Evolutionary conservation across 257 asterid species (phyloP), one percentile per base, ranked within the genome.

Genomic region (Marsdenia floribunda): DNA sequence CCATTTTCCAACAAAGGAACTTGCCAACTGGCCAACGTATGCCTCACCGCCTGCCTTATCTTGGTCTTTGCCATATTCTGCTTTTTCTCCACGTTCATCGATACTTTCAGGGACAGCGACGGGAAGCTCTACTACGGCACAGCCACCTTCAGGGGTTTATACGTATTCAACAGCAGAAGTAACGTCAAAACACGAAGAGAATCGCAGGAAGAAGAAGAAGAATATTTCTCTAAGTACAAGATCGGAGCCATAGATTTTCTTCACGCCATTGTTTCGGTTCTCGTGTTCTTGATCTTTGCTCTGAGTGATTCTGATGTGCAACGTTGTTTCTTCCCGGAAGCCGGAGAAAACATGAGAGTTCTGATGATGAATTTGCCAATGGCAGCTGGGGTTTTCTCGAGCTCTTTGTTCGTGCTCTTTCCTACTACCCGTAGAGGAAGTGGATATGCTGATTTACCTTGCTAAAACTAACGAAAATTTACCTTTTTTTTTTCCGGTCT

Each of bases 381-480:
- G 46, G 93, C 83, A 8, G 87, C 82, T 15, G 95, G 90, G 64
- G 24, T 80, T 42, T 76, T 86, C n/a, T 68, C 96, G 5, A 86
- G 86, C 78, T 84, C 87, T 81, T 74, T 91, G 80, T 87, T 91
- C 78, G 46, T 75, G 69, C 52, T 87, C 35, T 87, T 89, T 44
- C 97, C 91, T 0, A 83, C 93, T n/a, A 82, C 86, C 4, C 87
- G 97, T 1, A 80, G 89, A 72, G 95, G 97, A 33, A 82, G 89
- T 33, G 93, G 93, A 15, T 82, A 78, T 70, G 89, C 90, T 2
- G 90, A 87, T 50, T 59, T 72, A 71, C 80, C 88, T 18, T 46
- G 49, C 19, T 64, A 16, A 18, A 3, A 33, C 16, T 6, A 53
- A 0, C 3, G 4, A 18, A 8, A 21, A 19, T 54, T 22, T 19